Base-by-base conservation (phyloP, 495 filamentous ascomycete genomes). In the Aspergillus conjunctus region DNA sequence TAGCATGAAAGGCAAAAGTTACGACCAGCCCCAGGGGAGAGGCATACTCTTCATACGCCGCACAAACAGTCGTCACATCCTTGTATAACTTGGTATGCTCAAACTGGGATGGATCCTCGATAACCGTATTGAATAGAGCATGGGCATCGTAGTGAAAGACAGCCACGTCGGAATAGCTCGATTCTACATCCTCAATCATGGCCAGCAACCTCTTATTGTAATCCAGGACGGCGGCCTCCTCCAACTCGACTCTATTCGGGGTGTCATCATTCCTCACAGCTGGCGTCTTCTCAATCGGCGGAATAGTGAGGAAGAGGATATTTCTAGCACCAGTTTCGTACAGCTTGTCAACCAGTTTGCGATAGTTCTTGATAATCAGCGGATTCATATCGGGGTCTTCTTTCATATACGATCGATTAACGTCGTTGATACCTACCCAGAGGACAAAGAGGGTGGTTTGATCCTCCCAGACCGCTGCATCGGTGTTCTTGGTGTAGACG, bases 61-160 rank as follows among this genome's bases (percentile, higher is more conserved):
- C 14, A 20, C 43, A 57, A 20, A 33, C 17, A 5, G 41, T 11
- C 2, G 41, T 48, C 7, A 32, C 34, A 48, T 48, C 18, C 43
- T 57, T 57, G 30, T 57, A 49, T 5, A 17, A 39, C 22, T 26
- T 10, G 7, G 43, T 57, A 22, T 49, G n/a, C 22, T 57, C 55
- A 26, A 45, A 57, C 26, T 57, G 41, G 22, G 55, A 48, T 3
- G 43, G 41, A 50, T 57, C 43, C 15, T 49, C 55, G n/a, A 57
- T 49, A 32, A 50, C 55, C 10, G 44, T 4, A 33, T 46, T 20
- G 31, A 57, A 57, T 43, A 57, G 9, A 26, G 55, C 26, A 31
- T 57, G 21, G 14, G 43, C 33, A 34, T 57, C 43, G 55, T 57
- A 57, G 0, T 32, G 17, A 26, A 57, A 57, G 10, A 32, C 43